Conservation (phyloP, 257 asterid genomes). For the Gardenia jasminoides region DNA sequence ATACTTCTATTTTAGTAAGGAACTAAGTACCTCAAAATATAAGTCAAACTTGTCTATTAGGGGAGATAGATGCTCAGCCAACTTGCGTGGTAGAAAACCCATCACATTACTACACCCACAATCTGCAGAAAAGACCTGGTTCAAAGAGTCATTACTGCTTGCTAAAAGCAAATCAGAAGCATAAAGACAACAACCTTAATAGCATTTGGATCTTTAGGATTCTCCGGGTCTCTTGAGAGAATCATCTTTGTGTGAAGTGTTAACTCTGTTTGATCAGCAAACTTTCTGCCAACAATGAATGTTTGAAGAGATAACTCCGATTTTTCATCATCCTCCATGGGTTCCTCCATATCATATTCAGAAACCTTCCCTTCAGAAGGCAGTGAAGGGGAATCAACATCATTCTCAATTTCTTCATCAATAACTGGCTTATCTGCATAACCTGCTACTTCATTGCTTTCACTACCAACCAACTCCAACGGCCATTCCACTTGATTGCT, state of each 20-base stretch:
- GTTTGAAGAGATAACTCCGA: conserved; percentile 53
- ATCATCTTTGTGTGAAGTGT: conserved; percentile 46
- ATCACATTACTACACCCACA: conserved; percentile 44
- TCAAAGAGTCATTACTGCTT: conserved; percentile 18
- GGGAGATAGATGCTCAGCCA: conserved; percentile 77
- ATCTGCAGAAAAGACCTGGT: conserved; percentile 69
- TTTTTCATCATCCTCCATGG: conserved; percentile 31
- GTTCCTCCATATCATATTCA: conserved; percentile 29
- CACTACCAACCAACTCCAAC: conserved; percentile 15
- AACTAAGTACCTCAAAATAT: conserved; percentile 61
- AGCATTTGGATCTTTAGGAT: conserved; percentile 75
- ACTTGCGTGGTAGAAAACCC: conserved; percentile 83
- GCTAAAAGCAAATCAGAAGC: conserved; percentile 14
- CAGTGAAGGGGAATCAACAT: conserved; percentile 23
- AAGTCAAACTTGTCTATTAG: conserved; percentile 65
- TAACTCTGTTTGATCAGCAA: conserved; percentile 47
- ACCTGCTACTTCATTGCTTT: conserved; percentile 20
- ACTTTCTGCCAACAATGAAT: conserved; percentile 82
- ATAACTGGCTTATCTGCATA: conserved; percentile 21
- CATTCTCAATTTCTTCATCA: conserved; percentile 26
- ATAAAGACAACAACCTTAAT: conserved; percentile 55
- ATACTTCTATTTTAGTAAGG: not conserved
- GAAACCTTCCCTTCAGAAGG: conserved; percentile 28
- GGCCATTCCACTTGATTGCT: conserved; percentile 9
- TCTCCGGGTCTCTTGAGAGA: conserved; percentile 72